A percentile compares a stretch with the other conserved stretches of the same genome.
Evolutionary conservation across 176 grass and related monocot genomes (phyloP).

Genomic region (Oryza officinalis): DNA sequence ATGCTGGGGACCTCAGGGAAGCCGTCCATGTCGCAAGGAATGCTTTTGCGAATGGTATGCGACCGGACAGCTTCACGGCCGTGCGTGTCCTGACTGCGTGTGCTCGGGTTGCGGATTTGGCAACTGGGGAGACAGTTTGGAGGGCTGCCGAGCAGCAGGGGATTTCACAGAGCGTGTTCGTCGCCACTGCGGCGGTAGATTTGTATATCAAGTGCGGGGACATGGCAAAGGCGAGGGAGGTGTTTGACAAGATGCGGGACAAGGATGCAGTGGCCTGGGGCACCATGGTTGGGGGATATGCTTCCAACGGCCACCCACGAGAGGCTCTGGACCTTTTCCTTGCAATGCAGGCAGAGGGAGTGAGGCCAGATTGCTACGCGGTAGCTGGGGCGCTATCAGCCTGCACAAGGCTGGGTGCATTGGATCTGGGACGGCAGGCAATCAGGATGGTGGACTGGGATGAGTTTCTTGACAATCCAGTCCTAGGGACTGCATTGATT

Average conservation of each 20-base stretch:
- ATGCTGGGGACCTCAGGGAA: slow-evolving; percentile 11
- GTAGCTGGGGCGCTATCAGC: slow-evolving; percentile 55
- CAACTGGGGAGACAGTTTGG: slow-evolving; percentile 43
- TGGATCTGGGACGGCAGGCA: slow-evolving; percentile 47
- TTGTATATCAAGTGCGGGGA: slow-evolving; percentile 65
- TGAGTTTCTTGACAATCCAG: slow-evolving; percentile 56
- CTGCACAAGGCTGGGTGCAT: slow-evolving; percentile 55
- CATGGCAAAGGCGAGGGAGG: slow-evolving; percentile 47
- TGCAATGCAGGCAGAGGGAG: slow-evolving; percentile 44
- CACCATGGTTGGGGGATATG: slow-evolving; percentile 66
- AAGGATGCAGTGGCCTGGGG: slow-evolving; percentile 62
- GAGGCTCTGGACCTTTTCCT: slow-evolving; percentile 62
- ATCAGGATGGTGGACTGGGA: slow-evolving; percentile 32
- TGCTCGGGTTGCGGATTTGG: slow-evolving; percentile 45
- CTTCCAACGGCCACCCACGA: slow-evolving; percentile 55
- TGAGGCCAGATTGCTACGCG: slow-evolving; percentile 52
- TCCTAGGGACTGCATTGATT: slow-evolving; percentile 63
- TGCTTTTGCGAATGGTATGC: slow-evolving; percentile 35
- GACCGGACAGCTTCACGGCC: slow-evolving; percentile 52
- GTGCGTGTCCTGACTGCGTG: slow-evolving; percentile 58
- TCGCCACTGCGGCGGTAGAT: slow-evolving; percentile 52
- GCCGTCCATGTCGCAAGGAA: slow-evolving; percentile 13
- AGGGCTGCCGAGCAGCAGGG: slow-evolving; percentile 29
- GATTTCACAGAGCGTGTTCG: slow-evolving; percentile 34
- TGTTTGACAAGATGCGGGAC: slow-evolving; percentile 54